Percentiles rank a stretch among this genome's conserved stretches.
Evolutionary conservation across 176 grass and related monocot species (phyloP).

Genomic region (Aegilops bicornis): DNA sequence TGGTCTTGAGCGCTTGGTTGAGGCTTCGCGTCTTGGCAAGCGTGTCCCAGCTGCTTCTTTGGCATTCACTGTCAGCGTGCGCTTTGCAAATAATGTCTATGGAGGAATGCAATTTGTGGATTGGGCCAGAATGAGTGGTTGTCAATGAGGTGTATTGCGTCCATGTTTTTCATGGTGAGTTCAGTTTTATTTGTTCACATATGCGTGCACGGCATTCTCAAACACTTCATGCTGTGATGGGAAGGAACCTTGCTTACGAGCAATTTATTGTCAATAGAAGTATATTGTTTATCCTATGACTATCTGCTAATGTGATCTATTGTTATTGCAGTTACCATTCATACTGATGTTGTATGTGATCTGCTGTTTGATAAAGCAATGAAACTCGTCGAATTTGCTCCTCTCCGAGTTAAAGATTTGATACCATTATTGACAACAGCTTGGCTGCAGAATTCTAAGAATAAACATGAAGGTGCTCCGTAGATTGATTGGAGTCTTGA

Average conservation of each 20-base stretch:
- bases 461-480: neutral
- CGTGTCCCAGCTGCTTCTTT: slow-evolving; percentile 65
- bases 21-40: slow-evolving; percentile 77
- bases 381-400: slow-evolving; percentile 39
- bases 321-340: slow-evolving; percentile 31
- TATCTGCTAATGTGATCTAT: neutral
- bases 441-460: slow-evolving; percentile 12
- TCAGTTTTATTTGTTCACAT: neutral
- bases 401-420: neutral
- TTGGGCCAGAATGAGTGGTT: slow-evolving; percentile 83
- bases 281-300: neutral
- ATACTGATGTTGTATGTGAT: neutral
- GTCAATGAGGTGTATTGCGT: slow-evolving; percentile 47
- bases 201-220: neutral
- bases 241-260: neutral
- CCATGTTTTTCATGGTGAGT: slow-evolving; percentile 23
- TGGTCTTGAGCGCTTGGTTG: slow-evolving; percentile 74
- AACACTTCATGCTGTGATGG: neutral
- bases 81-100: slow-evolving; percentile 89
- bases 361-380: neutral
- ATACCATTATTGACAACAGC: slow-evolving; percentile 1
- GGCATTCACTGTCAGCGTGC: slow-evolving; percentile 87
- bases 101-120: slow-evolving; percentile 99
- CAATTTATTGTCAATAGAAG: neutral
- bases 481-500: neutral